Evolutionary conservation across 1,284 basidiomycete genomes (phyloP).

Genomic region (Rhodotorula sp.): DNA sequence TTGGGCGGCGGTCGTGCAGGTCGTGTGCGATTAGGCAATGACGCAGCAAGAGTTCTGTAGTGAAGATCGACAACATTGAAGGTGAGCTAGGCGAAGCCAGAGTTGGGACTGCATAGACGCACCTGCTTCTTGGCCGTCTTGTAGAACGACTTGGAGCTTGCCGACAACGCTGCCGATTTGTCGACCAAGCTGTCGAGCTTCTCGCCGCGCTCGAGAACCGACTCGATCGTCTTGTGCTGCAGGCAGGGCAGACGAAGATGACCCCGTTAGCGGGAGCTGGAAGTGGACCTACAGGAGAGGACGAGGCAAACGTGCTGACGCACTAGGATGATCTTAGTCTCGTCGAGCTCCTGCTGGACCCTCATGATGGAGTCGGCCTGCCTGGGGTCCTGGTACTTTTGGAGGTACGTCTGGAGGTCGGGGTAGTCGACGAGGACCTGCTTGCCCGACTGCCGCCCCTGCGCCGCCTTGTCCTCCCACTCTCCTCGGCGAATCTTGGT

Average conservation of each 20-base stretch:
- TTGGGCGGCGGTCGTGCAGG: neutral
- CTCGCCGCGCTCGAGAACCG: constrained; percentile 93
- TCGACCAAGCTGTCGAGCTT: constrained; percentile 97
- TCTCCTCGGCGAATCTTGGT: constrained; percentile 69
- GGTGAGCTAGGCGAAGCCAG: neutral
- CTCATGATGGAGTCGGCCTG: constrained; percentile 99
- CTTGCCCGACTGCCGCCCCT: constrained; percentile 34
- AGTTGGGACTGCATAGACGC: neutral
- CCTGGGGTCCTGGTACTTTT: constrained; percentile 95
- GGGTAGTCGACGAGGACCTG: constrained; percentile 49
- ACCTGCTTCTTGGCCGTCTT: constrained; percentile 86
- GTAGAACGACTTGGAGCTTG: constrained; percentile 65
- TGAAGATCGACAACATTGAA: no score
- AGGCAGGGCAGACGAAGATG: constrained; percentile 4
- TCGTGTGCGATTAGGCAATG: neutral
- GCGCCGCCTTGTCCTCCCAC: constrained; percentile 62
- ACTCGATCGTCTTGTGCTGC: constrained; percentile 99
- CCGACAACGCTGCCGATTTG: constrained; percentile 83
- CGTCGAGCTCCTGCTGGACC: constrained; percentile 96
- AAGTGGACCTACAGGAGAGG: neutral
- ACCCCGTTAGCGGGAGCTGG: neutral
- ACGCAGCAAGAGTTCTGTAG: constrained; percentile 37
- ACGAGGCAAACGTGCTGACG: constrained; percentile 48
- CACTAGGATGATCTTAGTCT: constrained; percentile 97
- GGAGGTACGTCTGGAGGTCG: constrained; percentile 73